Evolutionary conservation across 2,329 filamentous ascomycete species (phyloP).

Genomic region (Aspergillus hortae): DNA sequence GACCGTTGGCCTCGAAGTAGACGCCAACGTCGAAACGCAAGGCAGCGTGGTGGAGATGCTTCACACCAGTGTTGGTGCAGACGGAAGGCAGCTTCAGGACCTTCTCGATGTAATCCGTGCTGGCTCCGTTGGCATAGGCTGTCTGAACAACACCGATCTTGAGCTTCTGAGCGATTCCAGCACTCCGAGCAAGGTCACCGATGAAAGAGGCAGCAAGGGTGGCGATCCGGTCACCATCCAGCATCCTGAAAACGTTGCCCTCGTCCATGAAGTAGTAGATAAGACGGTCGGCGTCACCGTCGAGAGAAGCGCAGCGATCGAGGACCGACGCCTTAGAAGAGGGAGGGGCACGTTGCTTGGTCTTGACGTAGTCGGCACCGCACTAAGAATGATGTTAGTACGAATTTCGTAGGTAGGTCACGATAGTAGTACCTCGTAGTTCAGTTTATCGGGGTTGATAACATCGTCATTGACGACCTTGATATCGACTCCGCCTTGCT

Average conservation of each 20-base stretch:
- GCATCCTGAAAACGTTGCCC: conserved; percentile 79
- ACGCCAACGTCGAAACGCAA: conserved; percentile 92
- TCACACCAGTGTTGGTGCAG: conserved; percentile 93
- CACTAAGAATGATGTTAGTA: conserved; percentile 53
- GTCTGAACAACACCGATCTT: conserved; percentile 95
- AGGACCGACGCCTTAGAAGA: conserved; percentile 72
- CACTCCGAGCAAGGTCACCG: conserved; percentile 76
- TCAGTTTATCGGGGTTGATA: conserved; percentile 81
- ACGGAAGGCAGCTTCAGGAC: conserved; percentile 84
- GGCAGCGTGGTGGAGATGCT: conserved; percentile 96
- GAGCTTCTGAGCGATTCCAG: conserved; percentile 73
- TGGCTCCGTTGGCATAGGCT: conserved; percentile 94
- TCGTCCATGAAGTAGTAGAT: conserved; percentile 92
- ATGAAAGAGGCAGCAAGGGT: conserved; percentile 93
- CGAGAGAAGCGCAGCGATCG: conserved; percentile 82
- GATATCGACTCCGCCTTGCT: conserved; percentile 70
- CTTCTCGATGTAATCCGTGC: conserved; percentile 86
- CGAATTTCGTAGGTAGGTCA: conserved; percentile 21
- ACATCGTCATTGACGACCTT: conserved; percentile 92
- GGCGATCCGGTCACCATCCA: conserved; percentile 95
- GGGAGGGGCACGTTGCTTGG: conserved; percentile 84
- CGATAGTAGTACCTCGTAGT: conserved; percentile 69
- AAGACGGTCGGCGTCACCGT: conserved; percentile 91
- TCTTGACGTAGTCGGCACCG: conserved; percentile 97
- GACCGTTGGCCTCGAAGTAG: conserved; percentile 98